Evolutionary conservation across 805 yeast genomes (phyloP), one percentile per base, ranked within the genome.

Genomic region (Debaryomyces maramus): DNA sequence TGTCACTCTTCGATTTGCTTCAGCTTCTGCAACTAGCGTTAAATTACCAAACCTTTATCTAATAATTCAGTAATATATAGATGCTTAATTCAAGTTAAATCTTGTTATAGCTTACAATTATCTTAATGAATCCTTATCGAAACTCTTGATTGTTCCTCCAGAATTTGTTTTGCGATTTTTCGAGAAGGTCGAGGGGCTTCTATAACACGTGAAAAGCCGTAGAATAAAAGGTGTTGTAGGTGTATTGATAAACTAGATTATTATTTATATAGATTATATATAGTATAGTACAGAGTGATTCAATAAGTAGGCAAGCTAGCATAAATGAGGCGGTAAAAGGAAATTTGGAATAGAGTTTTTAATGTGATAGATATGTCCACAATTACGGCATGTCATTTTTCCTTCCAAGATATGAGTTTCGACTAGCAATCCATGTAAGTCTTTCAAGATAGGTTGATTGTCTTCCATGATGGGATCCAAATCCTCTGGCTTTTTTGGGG

Each of bases 261-360:
- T n/a, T n/a, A n/a, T n/a, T n/a, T n/a, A n/a, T n/a, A n/a, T n/a
- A n/a, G n/a, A n/a, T n/a, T n/a, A n/a, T n/a, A n/a, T n/a, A n/a
- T n/a, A 24, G 16, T 33, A 33, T 33, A 37, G 34, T 37, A 37
- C 30, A 37, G 9, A 24, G 13, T 24, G 28, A 24, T 24, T n/a
- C 11, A 15, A 24, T n/a, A 3, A 10, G 10, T 24, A 6, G 13
- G 28, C 11, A 7, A 20, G 18, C 55, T 29, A 61, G 30, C 90
- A 95, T 51, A 93, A 72, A 59, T 93, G 98, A 5, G 98, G 98
- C 22, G 99, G 98, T 24, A 93, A 75, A 39, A 93, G 67, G 64
- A 93, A 85, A 72, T 91, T 91, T 24, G 99, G 97, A 52, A 93
- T 89, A 37, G 93, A 81, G 70, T 88, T 90, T 65, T 90, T 91